Evolutionary conservation across 176 grass and related monocot species (phyloP).

Genomic region (Eragrostis nindensis): DNA sequence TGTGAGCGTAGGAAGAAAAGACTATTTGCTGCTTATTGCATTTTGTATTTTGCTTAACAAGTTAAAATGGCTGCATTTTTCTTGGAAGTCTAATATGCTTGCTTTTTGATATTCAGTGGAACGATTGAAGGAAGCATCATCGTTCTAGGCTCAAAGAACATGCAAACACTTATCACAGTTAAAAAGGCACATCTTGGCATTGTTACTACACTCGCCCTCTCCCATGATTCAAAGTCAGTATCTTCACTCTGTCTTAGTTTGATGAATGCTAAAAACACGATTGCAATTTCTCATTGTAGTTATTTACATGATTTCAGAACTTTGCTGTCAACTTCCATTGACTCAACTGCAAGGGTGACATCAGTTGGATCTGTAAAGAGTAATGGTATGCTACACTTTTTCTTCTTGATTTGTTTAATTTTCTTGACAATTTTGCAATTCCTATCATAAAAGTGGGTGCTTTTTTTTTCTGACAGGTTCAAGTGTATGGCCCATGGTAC

Average conservation of each 20-base stretch:
- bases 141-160: conserved; percentile 59
- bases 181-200: conserved; percentile 95
- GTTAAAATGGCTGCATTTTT: conserved; percentile 17
- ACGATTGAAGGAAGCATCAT: conserved; percentile 78
- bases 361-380: conserved; percentile 53
- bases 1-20: conserved; percentile 59
- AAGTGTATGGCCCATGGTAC: conserved; percentile 58
- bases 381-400: conserved; percentile 46
- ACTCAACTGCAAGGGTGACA: conserved; percentile 88
- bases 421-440: conserved; percentile 5
- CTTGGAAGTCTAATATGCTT: conserved; percentile 20
- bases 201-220: conserved; percentile 73
- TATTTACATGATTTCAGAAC: conserved; percentile 48
- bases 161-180: conserved; percentile 61
- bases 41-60: conserved; percentile 16
- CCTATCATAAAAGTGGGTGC: conserved; percentile 23
- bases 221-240: conserved; percentile 79
- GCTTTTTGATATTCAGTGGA: conserved; percentile 58
- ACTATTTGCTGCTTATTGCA: not conserved
- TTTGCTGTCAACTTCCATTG: conserved; percentile 85
- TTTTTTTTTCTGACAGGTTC: conserved; percentile 56
- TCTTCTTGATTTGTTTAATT: conserved; percentile 7
- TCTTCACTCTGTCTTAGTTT: conserved; percentile 26
- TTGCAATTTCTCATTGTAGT: conserved; percentile 16
- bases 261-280: not conserved